A percentile compares a stretch with the other conserved stretches of the same genome.
Conservation (phyloP, 306 rosid genomes). For the Senna tora region DNA sequence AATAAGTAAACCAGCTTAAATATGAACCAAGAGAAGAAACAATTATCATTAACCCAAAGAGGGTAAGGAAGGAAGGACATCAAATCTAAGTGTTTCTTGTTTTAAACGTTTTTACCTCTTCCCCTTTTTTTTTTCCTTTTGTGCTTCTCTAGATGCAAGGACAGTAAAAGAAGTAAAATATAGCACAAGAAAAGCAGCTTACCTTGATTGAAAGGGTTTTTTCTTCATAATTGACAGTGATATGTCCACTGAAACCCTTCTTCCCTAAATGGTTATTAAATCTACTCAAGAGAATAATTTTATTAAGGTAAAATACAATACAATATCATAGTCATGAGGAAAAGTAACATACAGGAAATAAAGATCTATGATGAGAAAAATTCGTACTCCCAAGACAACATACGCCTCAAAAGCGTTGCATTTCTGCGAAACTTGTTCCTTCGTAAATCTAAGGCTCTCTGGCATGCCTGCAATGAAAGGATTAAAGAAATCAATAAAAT, state of each 20-base stretch:
- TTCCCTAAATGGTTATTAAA: constrained; percentile 78
- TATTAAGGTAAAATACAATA: neutral
- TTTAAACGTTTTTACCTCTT: too few relatives aligned
- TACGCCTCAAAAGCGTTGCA: constrained; percentile 63
- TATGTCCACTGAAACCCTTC: constrained; percentile 87
- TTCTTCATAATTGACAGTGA: constrained; percentile 67
- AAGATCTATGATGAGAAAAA: constrained; percentile 23
- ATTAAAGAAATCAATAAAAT: neutral
- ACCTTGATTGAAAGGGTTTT: constrained; percentile 85
- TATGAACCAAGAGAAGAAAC: constrained; percentile 2
- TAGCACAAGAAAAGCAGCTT: constrained; percentile 31
- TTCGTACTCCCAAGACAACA: constrained; percentile 85
- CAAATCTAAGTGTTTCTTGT: too few relatives aligned
- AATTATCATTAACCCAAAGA: neutral
- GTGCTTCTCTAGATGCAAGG: too few relatives aligned
- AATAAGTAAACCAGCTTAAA: constrained; percentile 1
- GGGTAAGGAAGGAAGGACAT: neutral
- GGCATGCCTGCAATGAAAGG: constrained; percentile 63
- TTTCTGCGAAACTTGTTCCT: constrained; percentile 62
- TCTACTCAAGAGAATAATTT: constrained; percentile 47
- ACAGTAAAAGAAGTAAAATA: constrained; percentile 3
- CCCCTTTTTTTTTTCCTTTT: too few relatives aligned
- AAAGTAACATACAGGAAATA: neutral
- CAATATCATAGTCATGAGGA: neutral
- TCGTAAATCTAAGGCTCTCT: constrained; percentile 60